Evolutionary conservation across 1,139 yeast species (phyloP), one percentile per base, ranked within the genome.

Genomic region (Blastobotrys petasosporus): DNA sequence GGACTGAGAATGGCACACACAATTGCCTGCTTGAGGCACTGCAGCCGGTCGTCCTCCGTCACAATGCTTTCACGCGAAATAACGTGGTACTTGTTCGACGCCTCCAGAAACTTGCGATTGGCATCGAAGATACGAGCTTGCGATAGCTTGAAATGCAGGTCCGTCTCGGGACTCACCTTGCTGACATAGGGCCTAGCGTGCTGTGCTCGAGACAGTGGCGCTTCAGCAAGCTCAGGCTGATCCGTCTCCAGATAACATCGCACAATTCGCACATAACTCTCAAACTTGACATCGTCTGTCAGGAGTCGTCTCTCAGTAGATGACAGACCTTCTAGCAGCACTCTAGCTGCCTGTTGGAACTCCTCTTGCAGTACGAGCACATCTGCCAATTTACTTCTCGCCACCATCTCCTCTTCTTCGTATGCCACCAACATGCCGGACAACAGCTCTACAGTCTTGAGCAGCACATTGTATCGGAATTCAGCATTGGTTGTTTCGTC

Each of bases 121-220:
- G 64, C 55, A 40, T 65, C 69, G 20, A 54, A 52, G 13, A 64
- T 59, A 6, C 66, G 54, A 4, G 69, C 69, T 41, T 63, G 67
- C 3, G 63, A 56, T 11, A 64, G 57, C 46, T 59, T 56, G 53
- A 64, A 64, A 37, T 60, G 66, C 8, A 55, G 51, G 25, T 57
- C 55, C 5, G 48, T 42, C n/a, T 37, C 44, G 5, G 50, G 49
- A n/a, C 44, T 47, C 11, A 54, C 29, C 20, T 36, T 35, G 29
- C 48, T 50, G 16, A 49, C 50, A 7, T 51, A 47, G 3, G 59
- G 53, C 17, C 64, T 52, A 29, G 62, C 48, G 37, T 58, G 46
- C 32, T 62, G 59, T 2, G 68, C 65, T 40, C 60, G 57, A 43
- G 57, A 57, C 37, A 65, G 55, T 25, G 57, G 55, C 10, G 57